Conservation (phyloP, 225 moss, liverwort and hornwort genomes). For the Rhytidiadelphus loreus region DNA sequence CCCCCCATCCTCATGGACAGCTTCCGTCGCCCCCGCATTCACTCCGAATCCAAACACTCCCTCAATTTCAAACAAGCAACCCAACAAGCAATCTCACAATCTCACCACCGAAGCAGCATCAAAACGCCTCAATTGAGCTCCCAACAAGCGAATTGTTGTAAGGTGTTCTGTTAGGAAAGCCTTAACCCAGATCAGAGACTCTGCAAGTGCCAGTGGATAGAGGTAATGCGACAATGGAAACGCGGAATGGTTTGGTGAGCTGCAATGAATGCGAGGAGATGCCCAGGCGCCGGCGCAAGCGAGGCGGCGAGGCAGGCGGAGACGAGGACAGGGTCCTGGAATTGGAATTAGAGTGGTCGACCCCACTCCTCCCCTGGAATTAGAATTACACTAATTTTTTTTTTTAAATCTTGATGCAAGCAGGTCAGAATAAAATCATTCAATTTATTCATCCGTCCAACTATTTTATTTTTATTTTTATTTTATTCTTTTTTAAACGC, state of each 20-base stretch:
- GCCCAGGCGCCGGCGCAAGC: neutral
- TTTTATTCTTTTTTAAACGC: too few relatives aligned
- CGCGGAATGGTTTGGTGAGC: neutral
- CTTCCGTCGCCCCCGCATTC: conserved; percentile 8
- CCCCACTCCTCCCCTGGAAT: neutral
- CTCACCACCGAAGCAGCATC: neutral
- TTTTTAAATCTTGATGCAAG: neutral
- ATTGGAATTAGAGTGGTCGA: neutral
- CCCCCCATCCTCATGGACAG: neutral
- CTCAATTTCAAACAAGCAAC: neutral
- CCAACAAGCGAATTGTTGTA: neutral
- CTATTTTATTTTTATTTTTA: too few relatives aligned
- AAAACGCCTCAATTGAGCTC: neutral
- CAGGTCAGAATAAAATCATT: neutral
- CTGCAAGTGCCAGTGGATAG: neutral
- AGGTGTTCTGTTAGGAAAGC: too few relatives aligned
- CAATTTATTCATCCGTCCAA: neutral
- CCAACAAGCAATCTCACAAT: neutral
- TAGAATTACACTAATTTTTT: neutral
- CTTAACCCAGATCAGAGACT: neutral
- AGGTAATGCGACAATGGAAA: neutral
- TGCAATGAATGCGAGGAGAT: neutral
- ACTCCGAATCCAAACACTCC: neutral
- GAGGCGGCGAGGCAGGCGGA: neutral
- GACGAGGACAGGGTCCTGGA: neutral